A percentile compares a stretch with the other conserved stretches of the same genome.
These are phyloP conservation scores for Raphanus hybrid DNA, from an alignment of 441 rosid species.

Conservation along the genomic window DNA sequence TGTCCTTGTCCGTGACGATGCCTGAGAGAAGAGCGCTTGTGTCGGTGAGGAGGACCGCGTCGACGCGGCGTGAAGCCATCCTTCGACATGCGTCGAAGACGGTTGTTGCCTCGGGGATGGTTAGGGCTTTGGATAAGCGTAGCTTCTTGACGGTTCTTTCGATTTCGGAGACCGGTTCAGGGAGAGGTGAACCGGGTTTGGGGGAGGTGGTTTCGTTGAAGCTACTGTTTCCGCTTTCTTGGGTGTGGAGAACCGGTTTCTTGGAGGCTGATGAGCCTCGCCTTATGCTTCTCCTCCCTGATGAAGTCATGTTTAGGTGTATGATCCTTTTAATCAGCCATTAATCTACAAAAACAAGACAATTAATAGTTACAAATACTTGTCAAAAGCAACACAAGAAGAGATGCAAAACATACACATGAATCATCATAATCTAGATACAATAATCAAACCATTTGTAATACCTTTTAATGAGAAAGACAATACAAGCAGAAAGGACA, in stretches of 20 bases:
- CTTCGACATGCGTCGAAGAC: slow-evolving; percentile 89
- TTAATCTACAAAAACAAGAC: slow-evolving; percentile 12
- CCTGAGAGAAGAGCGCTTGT: slow-evolving; percentile 92
- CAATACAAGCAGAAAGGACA: background rate
- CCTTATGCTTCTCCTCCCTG: slow-evolving; percentile 51
- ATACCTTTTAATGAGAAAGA: background rate
- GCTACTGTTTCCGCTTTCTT: slow-evolving; percentile 39
- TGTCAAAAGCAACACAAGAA: background rate
- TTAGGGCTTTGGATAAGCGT: slow-evolving; percentile 85
- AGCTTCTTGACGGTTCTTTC: slow-evolving; percentile 95
- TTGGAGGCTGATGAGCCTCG: slow-evolving; percentile 55
- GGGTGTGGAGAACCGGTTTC: slow-evolving; percentile 59
- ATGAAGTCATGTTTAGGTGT: slow-evolving; percentile 24
- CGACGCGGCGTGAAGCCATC: slow-evolving; percentile 86
- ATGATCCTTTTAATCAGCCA: background rate
- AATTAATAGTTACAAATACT: background rate
- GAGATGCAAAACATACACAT: background rate
- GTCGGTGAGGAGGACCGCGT: slow-evolving; percentile 88
- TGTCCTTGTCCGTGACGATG: slow-evolving; percentile 90
- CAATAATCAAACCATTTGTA: background rate
- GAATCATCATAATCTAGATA: slow-evolving; percentile 1
- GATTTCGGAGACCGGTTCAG: slow-evolving; percentile 40
- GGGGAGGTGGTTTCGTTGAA: slow-evolving; percentile 10
- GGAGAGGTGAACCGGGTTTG: slow-evolving; percentile 37
- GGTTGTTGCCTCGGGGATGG: slow-evolving; percentile 89